Evolutionary conservation across 2,329 filamentous ascomycete genomes (phyloP), one percentile per base, ranked within the genome.

Genomic region (Fusarium verticillioides): DNA sequence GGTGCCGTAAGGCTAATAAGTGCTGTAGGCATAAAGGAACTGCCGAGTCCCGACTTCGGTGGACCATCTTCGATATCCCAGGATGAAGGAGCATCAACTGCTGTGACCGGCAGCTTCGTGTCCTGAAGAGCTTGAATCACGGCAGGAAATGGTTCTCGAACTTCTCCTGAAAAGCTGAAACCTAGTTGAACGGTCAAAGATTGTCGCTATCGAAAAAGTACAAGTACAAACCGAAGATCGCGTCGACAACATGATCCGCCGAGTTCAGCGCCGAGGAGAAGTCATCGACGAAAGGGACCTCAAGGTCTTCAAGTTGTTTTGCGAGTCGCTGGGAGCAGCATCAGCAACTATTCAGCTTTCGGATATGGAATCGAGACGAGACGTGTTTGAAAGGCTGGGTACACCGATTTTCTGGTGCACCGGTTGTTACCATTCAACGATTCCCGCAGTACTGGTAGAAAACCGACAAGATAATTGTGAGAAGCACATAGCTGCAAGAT

Each of bases 41-140:
- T 92, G 2, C 95, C 96, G 0, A 94, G 87, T 0, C 94, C 96
- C 3, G 91, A 89, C 59, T 86, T 84, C 16, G 95, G 95, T 13
- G 96, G 96, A 0, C 96, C 96, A 16, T 87, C 85, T 79, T 97
- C 94, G 63, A 99, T 97, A 81, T 96, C 91, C 96, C 96, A 99
- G 4, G 94, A 96, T 37, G 94, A 97, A 2, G 96, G 96, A 11
- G 94, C 95, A 83, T 99, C 96, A 28, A 99, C 94, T 6, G 94
- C 93, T 6, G 96, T 92, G 0, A 98, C 93, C 0, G 95, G 93
- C 12, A 96, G 79, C 32, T 87, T 87, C 9, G 93, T 92, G 46
- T 91, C 87, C 75, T 94, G 90, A 42, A 99, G 86, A 12, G 93
- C 91, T 69, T 88, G 85, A 76, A 99, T 97, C 19, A 98, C 93